phyloP scores from a whole-genome alignment of 1,284 basidiomycete genomes.

The Sporisorium sorghi region DNA sequence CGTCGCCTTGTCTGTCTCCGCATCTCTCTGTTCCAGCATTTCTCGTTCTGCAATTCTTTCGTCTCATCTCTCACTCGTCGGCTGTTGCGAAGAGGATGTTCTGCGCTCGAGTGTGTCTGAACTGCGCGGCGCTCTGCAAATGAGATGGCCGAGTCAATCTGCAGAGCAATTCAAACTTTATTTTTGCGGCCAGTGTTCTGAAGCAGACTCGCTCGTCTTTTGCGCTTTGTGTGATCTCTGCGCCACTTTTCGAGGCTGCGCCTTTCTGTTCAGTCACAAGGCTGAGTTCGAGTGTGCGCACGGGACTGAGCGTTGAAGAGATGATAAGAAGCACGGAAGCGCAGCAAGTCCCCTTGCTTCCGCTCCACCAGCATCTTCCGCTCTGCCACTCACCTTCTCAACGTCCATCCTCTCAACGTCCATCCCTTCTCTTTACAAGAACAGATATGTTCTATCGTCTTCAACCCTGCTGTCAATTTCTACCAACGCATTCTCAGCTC shows the following conservation, averaged over 20 bases:
- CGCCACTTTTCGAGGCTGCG: background rate
- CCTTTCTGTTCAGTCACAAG: background rate
- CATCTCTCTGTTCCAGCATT: background rate
- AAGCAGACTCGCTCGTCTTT: too few relatives aligned
- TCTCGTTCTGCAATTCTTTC: background rate
- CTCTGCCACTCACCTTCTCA: background rate
- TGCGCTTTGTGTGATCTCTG: conserved; percentile 1
- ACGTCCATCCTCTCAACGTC: background rate
- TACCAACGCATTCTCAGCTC: too few relatives aligned
- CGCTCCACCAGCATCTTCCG: background rate
- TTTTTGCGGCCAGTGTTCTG: too few relatives aligned
- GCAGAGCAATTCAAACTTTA: too few relatives aligned
- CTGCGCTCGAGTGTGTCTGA: background rate
- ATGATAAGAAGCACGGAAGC: too few relatives aligned
- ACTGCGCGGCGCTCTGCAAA: background rate
- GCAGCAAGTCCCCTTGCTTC: too few relatives aligned
- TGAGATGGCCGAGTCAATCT: background rate
- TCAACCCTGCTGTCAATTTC: too few relatives aligned
- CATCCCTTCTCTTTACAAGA: too few relatives aligned
- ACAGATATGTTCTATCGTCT: too few relatives aligned
- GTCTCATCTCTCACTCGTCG: background rate
- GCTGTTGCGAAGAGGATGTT: background rate
- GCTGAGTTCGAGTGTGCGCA: too few relatives aligned
- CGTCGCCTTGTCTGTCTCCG: background rate
- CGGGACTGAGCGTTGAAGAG: too few relatives aligned